Conservation (phyloP, 2,329 filamentous ascomycete genomes). For the Paraphoma chrysanthemicola region DNA sequence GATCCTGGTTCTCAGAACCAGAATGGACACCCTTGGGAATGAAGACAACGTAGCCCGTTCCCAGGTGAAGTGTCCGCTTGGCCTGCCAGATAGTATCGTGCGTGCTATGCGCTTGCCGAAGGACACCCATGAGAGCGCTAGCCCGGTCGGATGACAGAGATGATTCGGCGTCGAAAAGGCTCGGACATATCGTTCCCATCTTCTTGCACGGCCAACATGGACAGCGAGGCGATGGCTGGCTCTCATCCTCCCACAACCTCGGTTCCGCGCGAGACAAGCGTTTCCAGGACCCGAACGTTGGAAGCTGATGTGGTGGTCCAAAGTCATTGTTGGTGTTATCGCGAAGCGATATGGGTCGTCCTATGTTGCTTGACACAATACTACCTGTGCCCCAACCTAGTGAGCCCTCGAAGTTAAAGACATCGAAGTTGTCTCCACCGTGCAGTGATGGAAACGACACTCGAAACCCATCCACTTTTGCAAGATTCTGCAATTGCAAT, state of each 20-base stretch:
- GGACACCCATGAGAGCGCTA: too few relatives aligned
- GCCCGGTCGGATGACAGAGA: too few relatives aligned
- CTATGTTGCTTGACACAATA: neutral
- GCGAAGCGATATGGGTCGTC: neutral
- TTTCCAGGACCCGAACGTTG: neutral
- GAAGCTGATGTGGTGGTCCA: neutral
- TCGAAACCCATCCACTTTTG: neutral
- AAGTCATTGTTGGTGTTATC: neutral
- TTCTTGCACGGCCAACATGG: neutral
- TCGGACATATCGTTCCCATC: neutral
- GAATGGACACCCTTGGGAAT: too few relatives aligned
- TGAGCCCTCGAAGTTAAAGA: neutral
- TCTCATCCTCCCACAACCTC: neutral
- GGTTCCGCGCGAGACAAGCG: neutral
- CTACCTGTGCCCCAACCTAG: neutral
- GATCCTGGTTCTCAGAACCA: too few relatives aligned
- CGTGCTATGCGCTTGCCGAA: too few relatives aligned
- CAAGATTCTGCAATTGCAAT: neutral
- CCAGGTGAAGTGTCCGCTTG: too few relatives aligned
- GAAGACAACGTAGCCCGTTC: too few relatives aligned
- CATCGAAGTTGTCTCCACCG: neutral
- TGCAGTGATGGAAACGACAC: neutral
- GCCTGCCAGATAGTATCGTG: too few relatives aligned
- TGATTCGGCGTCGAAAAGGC: neutral
- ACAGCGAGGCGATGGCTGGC: too few relatives aligned